A percentile compares a stretch with the other conserved stretches of the same genome.
Conservation (phyloP, 805 yeast species). For the Saccharomycopsis fodiens region DNA sequence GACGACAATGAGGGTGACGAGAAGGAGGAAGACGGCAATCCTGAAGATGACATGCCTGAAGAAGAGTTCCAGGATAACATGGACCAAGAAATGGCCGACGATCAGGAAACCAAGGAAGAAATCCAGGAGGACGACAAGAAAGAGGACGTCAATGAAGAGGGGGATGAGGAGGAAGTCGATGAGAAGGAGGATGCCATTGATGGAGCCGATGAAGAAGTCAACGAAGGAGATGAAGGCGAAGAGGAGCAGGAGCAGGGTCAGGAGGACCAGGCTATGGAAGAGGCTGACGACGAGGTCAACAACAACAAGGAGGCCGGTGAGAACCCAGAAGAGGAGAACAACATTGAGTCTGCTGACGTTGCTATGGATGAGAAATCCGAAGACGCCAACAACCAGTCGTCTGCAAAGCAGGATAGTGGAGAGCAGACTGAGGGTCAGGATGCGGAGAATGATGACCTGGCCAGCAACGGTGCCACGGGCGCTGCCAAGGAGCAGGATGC, state of each 20-base stretch:
- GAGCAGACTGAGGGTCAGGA: constrained; percentile 59
- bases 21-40: constrained; percentile 37
- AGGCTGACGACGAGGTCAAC: constrained; percentile 27
- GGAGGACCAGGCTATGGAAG: constrained; percentile 25
- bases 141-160: constrained; percentile 28
- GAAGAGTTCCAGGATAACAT: constrained; percentile 28
- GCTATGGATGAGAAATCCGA: constrained; percentile 21
- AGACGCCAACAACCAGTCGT: constrained; percentile 31
- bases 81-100: constrained; percentile 25
- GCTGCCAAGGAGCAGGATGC: constrained; percentile 22
- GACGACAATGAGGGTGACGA: constrained; percentile 58
- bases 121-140: constrained; percentile 25
- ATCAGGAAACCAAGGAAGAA: constrained; percentile 27
- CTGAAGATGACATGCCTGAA: constrained; percentile 26
- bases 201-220: constrained; percentile 26
- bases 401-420: constrained; percentile 53
- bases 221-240: constrained; percentile 29
- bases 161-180: constrained; percentile 26
- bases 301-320: constrained; percentile 30
- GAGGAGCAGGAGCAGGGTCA: constrained; percentile 28
- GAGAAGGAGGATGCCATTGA: constrained; percentile 24
- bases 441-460: constrained; percentile 43
- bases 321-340: constrained; percentile 22
- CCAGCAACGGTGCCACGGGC: constrained; percentile 16
- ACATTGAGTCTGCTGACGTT: constrained; percentile 29